Evolutionary conservation across 2,329 filamentous ascomycete species (phyloP), one percentile per base, ranked within the genome.

Genomic region (Penicillium capsulatum): DNA sequence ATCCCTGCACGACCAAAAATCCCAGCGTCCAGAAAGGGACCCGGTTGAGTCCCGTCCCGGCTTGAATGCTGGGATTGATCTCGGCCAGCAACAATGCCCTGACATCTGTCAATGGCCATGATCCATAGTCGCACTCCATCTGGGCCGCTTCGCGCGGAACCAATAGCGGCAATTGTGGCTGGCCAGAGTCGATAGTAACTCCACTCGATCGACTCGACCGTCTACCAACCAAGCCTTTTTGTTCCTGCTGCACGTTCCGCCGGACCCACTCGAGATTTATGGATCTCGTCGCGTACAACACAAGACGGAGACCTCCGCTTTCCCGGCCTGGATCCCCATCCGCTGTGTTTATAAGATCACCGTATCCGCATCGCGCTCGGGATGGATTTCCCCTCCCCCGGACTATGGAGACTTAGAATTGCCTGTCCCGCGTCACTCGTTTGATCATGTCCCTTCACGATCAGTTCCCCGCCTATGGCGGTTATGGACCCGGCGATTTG

Each of bases 401-500:
- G 8, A 8, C 16, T 20, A 42, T 42, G 38, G 38, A 31, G n/a
- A 17, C 34, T 19, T 7, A 31, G 32, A 14, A 17, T 26, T 34
- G 34, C 31, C 17, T 22, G 22, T 28, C 35, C 38, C 27, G 24
- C 17, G 16, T 24, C 26, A 20, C 24, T 32, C 14, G 24, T 17
- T 16, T 13, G n/a, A 27, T 36, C 22, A 48, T 48, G 45, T 36
- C 42, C 16, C 34, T 48, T 11, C 31, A 37, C 4, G 45, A 48
- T 3, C 33, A 20, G 2, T 52, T 35, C 31, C 49, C 49, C 11
- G 49, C 49, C 2, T 52, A 52, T 38, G 49, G 49, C 19, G 49
- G 47, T 7, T 44, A 42, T 24, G 49, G 49, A 2, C 49, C 49
- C 2, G 29, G 31, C 22, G 49, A 52, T 26, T 27, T 52, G 6